phyloP scores from a whole-genome alignment of 139 green algal species.

The Astrephomene gubernaculifera region DNA sequence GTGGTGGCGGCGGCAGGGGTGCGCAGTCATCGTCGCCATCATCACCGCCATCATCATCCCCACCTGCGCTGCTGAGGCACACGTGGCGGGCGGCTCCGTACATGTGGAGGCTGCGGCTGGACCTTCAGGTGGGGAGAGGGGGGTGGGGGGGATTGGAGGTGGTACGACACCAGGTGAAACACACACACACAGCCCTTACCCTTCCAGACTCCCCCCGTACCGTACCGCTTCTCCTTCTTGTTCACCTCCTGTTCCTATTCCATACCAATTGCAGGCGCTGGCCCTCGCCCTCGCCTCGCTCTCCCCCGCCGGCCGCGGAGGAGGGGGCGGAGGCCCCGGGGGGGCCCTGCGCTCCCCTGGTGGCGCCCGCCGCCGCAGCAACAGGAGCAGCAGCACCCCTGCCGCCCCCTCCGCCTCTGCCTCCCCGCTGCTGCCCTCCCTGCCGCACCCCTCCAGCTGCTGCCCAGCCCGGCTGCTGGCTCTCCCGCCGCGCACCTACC shows the following conservation, averaged over 20 bases:
- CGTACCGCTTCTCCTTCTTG: neutral
- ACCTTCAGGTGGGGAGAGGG: constrained; percentile 60
- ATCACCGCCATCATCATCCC: no score
- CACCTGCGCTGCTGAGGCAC: no score
- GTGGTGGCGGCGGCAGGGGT: neutral
- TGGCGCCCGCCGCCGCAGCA: no score
- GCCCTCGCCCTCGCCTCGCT: no score
- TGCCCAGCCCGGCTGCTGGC: neutral
- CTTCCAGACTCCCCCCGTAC: neutral
- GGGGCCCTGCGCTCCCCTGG: no score
- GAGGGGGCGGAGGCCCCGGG: no score
- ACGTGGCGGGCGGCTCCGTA: constrained; percentile 49
- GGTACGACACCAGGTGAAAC: neutral
- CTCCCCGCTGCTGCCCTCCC: neutral
- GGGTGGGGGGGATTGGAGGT: neutral
- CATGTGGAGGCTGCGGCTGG: constrained; percentile 53
- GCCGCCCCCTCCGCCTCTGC: neutral
- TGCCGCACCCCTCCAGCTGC: neutral
- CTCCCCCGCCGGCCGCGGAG: neutral
- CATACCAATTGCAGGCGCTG: no score
- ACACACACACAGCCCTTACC: no score
- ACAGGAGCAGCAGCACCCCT: neutral
- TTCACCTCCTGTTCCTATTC: neutral
- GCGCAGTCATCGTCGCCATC: no score
- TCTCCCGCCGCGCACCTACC: constrained; percentile 64